Conservation (phyloP, 371 early-diverging fungal genomes). For the Basidiobolus meristosporus region DNA sequence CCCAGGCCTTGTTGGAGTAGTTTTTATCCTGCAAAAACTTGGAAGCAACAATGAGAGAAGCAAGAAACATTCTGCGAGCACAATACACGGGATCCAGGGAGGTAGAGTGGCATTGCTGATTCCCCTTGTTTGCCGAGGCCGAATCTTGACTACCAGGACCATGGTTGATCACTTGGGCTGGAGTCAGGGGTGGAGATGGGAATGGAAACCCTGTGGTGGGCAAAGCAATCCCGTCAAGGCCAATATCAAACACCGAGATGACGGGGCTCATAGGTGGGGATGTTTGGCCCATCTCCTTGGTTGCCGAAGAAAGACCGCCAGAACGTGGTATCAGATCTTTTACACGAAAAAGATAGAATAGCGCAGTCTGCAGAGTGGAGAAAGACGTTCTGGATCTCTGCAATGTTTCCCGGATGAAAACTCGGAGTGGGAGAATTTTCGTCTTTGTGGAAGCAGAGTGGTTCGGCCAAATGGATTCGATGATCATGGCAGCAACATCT, state of each 20-base stretch:
- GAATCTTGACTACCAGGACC: not conserved
- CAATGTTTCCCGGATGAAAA: conserved; percentile 56
- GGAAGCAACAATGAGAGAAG: conserved; percentile 53
- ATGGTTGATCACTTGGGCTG: no score
- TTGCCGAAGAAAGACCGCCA: not conserved
- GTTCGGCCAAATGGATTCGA: conserved; percentile 32
- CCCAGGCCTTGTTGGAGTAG: conserved; percentile 67
- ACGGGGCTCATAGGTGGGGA: not conserved
- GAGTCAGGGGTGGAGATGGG: no score
- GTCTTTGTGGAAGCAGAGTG: conserved; percentile 11
- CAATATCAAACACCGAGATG: not conserved
- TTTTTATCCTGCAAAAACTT: conserved; percentile 64
- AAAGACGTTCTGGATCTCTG: conserved; percentile 57
- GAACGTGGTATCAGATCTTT: conserved; percentile 1
- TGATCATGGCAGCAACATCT: conserved; percentile 35
- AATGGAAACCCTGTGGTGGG: no score
- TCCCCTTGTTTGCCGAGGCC: not conserved
- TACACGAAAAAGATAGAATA: conserved; percentile 43
- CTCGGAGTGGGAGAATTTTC: conserved; percentile 35
- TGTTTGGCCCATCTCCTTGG: not conserved
- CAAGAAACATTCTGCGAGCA: conserved; percentile 68
- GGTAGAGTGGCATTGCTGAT: not conserved
- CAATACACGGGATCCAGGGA: conserved; percentile 26
- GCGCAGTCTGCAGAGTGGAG: conserved; percentile 52
- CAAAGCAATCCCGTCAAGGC: not conserved